phyloP scores from a whole-genome alignment of 192 early-diverging fungal species.

The Coemansia sp. region DNA sequence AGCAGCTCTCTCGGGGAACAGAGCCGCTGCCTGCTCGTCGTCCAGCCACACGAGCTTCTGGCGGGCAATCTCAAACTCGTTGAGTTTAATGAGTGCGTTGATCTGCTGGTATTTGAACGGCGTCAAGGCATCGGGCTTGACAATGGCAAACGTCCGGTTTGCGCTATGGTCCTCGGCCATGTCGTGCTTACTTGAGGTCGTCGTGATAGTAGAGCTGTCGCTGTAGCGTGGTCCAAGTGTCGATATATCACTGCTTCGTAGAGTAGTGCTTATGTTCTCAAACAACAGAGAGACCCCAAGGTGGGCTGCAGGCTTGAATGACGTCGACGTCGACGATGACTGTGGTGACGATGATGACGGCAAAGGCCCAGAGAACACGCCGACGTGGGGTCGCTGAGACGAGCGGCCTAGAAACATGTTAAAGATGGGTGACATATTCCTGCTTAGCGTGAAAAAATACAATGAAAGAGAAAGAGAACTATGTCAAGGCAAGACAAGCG shows the following conservation, averaged over 20 bases:
- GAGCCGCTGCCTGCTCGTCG: slow-evolving; percentile 34
- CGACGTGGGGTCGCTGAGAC: slow-evolving; percentile 38
- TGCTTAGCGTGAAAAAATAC: background rate
- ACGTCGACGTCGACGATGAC: background rate
- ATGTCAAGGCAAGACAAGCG: background rate
- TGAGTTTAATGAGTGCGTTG: slow-evolving; percentile 55
- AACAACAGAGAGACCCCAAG: slow-evolving; percentile 45
- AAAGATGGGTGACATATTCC: slow-evolving; percentile 32
- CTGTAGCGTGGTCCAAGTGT: slow-evolving; percentile 5
- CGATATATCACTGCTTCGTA: background rate
- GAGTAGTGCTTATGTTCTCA: slow-evolving; percentile 32
- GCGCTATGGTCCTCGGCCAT: slow-evolving; percentile 32
- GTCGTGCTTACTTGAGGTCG: slow-evolving; percentile 1
- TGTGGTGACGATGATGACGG: slow-evolving; percentile 5
- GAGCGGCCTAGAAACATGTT: slow-evolving; percentile 46
- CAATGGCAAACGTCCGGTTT: slow-evolving; percentile 58
- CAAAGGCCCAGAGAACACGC: slow-evolving; percentile 24
- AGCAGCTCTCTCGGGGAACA: slow-evolving; percentile 47
- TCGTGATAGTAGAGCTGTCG: background rate
- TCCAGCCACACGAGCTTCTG: slow-evolving; percentile 56
- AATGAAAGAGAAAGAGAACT: background rate
- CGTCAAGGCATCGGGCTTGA: slow-evolving; percentile 62
- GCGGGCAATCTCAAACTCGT: slow-evolving; percentile 55
- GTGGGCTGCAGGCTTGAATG: slow-evolving; percentile 33
- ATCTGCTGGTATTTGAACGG: slow-evolving; percentile 55